A percentile compares a stretch with the other conserved stretches of the same genome.
These are phyloP conservation scores for Torulaspora indica DNA, from an alignment of 805 yeast species.

Conservation along the genomic window DNA sequence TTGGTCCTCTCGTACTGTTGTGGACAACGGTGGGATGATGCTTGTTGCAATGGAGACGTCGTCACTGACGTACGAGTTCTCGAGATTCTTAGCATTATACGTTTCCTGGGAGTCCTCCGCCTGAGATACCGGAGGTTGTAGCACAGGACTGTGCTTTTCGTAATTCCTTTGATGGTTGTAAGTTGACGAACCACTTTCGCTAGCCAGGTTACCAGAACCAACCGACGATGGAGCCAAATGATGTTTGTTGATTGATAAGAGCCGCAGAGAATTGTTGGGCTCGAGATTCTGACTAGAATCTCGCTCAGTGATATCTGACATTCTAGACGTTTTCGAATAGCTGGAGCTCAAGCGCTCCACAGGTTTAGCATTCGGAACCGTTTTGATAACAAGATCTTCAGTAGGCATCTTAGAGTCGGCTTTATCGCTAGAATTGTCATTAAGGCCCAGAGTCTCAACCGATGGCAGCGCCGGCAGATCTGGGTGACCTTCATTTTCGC, in stretches of 20 bases:
- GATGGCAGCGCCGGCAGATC: constrained; percentile 19
- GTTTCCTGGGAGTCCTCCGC: constrained; percentile 1
- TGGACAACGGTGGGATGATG: constrained; percentile 26
- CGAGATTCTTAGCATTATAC: background rate
- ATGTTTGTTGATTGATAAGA: constrained; percentile 15
- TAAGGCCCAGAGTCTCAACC: constrained; percentile 8
- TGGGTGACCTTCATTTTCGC: constrained; percentile 7
- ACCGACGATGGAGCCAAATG: constrained; percentile 18
- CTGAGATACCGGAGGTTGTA: background rate
- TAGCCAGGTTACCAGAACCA: constrained; percentile 24
- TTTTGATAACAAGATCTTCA: constrained; percentile 19
- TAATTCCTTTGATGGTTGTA: constrained; percentile 14
- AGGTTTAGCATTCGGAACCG: constrained; percentile 23
- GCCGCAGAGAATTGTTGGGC: constrained; percentile 14
- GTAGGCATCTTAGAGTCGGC: background rate
- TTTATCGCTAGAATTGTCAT: constrained; percentile 2
- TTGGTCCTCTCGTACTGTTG: constrained; percentile 16
- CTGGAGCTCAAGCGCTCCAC: constrained; percentile 20
- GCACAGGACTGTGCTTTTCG: background rate
- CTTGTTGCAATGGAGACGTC: constrained; percentile 26
- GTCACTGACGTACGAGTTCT: constrained; percentile 13
- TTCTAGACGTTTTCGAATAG: constrained; percentile 5
- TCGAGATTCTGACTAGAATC: background rate
- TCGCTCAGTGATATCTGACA: constrained; percentile 8
- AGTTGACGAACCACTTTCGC: constrained; percentile 24